Conservation (phyloP, 2,329 filamentous ascomycete genomes). For the Epichloe gansuensis region DNA sequence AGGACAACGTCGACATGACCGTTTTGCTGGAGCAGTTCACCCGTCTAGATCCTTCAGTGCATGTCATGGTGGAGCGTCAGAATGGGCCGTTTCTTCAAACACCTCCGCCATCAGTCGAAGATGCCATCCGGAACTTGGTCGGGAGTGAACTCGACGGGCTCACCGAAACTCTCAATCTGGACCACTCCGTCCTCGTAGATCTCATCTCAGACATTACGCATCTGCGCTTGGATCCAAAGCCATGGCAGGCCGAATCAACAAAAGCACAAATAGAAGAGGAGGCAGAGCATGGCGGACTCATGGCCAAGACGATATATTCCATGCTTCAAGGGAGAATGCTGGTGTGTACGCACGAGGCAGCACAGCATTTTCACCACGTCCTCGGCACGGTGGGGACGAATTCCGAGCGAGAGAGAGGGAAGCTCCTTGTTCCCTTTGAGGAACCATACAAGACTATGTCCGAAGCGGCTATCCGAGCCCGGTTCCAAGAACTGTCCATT, state of each 20-base stretch:
- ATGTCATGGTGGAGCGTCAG: constrained; percentile 21
- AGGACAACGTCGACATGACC: constrained; percentile 17
- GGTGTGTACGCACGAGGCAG: constrained; percentile 26
- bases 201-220: constrained; percentile 29
- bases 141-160: constrained; percentile 20
- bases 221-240: constrained; percentile 17
- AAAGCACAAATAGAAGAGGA: constrained; percentile 23
- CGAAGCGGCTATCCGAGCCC: constrained; percentile 10
- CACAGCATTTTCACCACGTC: constrained; percentile 26
- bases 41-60: constrained; percentile 18
- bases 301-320: constrained; percentile 24
- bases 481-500: constrained; percentile 21
- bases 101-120: constrained; percentile 13
- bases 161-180: constrained; percentile 25
- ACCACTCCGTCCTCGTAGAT: constrained; percentile 28
- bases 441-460: constrained; percentile 7
- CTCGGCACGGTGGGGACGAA: constrained; percentile 24
- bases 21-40: constrained; percentile 20
- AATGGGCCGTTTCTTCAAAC: constrained; percentile 14
- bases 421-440: constrained; percentile 20
- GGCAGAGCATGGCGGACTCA: constrained; percentile 17
- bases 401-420: constrained; percentile 23
- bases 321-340: constrained; percentile 19
- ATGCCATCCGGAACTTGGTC: constrained; percentile 19
- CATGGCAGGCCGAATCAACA: constrained; percentile 22